Conservation (phyloP, 371 early-diverging fungal genomes). For the Mucor indicus region DNA sequence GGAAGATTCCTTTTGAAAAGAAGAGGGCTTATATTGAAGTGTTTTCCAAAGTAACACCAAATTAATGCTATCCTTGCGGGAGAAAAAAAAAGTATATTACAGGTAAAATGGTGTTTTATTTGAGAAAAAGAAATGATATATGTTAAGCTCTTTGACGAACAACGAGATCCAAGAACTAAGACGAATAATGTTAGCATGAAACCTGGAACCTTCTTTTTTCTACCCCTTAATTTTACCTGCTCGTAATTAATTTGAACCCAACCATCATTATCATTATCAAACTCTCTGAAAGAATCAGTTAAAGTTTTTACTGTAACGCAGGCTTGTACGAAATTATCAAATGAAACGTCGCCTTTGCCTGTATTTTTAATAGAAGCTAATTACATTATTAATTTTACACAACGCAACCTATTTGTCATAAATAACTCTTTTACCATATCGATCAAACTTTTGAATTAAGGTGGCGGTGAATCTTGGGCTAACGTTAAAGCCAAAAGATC, state of each 20-base stretch:
- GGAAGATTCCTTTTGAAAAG: too few species aligned
- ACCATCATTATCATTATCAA: constrained; percentile 71
- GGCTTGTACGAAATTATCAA: constrained; percentile 74
- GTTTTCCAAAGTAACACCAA: too few species aligned
- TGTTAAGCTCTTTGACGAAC: constrained; percentile 25
- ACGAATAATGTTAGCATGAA: not conserved
- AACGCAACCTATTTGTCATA: not conserved
- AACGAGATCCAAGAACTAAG: constrained; percentile 51
- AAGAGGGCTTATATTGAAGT: too few species aligned
- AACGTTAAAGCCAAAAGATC: constrained; percentile 74
- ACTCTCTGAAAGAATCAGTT: constrained; percentile 72
- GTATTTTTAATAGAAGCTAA: constrained; percentile 40
- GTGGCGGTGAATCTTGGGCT: constrained; percentile 53
- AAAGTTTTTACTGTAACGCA: constrained; percentile 80
- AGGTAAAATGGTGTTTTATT: too few species aligned
- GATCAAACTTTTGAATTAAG: constrained; percentile 72
- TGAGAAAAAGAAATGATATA: too few species aligned
- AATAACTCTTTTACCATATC: constrained; percentile 63
- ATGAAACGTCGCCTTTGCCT: constrained; percentile 51
- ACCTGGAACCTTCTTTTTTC: not conserved
- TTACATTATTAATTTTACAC: constrained; percentile 41
- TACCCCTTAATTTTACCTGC: too few species aligned
- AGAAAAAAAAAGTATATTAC: too few species aligned
- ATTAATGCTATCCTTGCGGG: too few species aligned
- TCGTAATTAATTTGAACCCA: constrained; percentile 79